Evolutionary conservation across 495 filamentous ascomycete species (phyloP).

Genomic region (Gamarada debralockiae): DNA sequence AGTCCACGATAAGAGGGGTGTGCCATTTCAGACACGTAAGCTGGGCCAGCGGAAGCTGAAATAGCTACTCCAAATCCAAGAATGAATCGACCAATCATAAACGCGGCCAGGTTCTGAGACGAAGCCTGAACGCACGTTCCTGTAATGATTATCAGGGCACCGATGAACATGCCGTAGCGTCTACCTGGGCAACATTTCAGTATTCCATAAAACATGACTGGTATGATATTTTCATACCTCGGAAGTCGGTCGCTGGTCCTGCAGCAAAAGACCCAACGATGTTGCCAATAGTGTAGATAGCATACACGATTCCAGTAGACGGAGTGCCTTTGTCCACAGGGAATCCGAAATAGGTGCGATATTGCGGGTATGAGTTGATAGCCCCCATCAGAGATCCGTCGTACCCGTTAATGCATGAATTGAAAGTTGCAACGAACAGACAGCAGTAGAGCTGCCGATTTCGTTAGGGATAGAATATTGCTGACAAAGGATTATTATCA

Average conservation of each 20-base stretch:
- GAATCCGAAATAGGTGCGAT: constrained; percentile 13
- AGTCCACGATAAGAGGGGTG: constrained; percentile 54
- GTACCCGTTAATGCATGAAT: constrained; percentile 28
- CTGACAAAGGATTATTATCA: no score
- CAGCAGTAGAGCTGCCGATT: no score
- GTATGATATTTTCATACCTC: not conserved
- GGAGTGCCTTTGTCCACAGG: not conserved
- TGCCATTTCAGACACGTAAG: constrained; percentile 54
- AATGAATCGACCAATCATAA: constrained; percentile 59
- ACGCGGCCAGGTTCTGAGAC: constrained; percentile 35
- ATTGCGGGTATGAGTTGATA: constrained; percentile 30
- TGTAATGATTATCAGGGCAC: constrained; percentile 43
- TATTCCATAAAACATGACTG: not conserved
- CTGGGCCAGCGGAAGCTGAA: constrained; percentile 46
- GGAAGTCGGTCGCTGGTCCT: not conserved
- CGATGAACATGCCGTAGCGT: constrained; percentile 46
- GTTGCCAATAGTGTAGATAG: constrained; percentile 1
- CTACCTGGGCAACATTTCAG: constrained; percentile 26
- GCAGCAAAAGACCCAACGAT: not conserved
- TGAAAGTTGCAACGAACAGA: constrained; percentile 29
- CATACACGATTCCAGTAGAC: not conserved
- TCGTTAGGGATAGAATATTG: no score
- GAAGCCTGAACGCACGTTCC: constrained; percentile 43
- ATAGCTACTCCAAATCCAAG: constrained; percentile 56
- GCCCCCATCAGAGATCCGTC: constrained; percentile 32